Evolutionary conservation across 768 basidiomycete genomes (phyloP).

Genomic region (Hydnomerulius pinastri): DNA sequence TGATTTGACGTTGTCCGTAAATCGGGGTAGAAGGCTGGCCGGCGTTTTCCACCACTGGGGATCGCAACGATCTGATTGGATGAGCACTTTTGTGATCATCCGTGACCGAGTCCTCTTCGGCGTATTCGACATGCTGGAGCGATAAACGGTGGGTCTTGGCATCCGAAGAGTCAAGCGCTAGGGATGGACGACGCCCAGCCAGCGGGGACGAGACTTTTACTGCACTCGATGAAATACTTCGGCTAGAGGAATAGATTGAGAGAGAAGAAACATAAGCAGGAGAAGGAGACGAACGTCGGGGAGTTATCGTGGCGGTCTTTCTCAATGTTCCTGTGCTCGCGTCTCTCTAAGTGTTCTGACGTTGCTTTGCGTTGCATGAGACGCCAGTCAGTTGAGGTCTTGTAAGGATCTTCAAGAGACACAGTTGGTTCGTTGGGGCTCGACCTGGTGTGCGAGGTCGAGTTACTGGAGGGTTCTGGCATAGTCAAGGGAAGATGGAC

Average conservation of each 20-base stretch:
- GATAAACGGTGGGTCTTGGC: slow-evolving; percentile 1
- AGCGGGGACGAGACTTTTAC: slow-evolving; percentile 16
- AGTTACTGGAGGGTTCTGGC: slow-evolving; percentile 8
- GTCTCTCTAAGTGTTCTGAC: not conserved
- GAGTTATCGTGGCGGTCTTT: not conserved
- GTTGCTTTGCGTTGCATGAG: not conserved
- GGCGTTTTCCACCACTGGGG: not conserved
- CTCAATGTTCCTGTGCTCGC: slow-evolving; percentile 3
- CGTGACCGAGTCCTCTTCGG: not conserved
- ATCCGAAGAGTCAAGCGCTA: not conserved
- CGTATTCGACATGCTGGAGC: not conserved
- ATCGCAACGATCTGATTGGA: not conserved
- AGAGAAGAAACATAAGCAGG: not conserved
- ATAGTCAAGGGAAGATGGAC: not conserved
- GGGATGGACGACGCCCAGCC: slow-evolving; percentile 2
- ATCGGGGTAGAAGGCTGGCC: not conserved
- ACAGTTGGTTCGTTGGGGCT: not conserved
- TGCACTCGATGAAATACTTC: not conserved
- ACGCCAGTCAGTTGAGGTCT: not conserved
- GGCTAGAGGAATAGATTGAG: slow-evolving; percentile 12
- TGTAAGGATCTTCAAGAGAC: not conserved
- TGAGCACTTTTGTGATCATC: not conserved
- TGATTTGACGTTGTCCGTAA: not conserved
- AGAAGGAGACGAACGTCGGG: slow-evolving; percentile 10
- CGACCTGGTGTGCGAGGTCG: not conserved